Percentiles rank a stretch among this genome's conserved stretches.
These are phyloP conservation scores for Lactarius sanguifluus DNA, from an alignment of 768 basidiomycete species.

Conservation along the genomic window DNA sequence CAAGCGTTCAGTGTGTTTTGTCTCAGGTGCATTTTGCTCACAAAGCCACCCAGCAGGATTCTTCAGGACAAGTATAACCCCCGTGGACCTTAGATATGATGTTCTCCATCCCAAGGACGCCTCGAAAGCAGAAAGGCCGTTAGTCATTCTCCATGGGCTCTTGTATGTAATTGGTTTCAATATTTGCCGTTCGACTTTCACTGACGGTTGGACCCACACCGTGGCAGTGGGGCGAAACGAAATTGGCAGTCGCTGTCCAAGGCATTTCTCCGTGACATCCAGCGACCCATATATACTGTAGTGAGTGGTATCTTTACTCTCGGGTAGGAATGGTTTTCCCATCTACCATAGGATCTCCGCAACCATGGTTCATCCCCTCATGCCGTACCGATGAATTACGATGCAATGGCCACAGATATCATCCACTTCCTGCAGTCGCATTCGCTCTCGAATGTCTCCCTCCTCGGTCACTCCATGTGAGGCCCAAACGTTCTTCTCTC, in stretches of 20 bases:
- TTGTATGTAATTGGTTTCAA: conserved; percentile 45
- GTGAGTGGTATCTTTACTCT: conserved; percentile 40
- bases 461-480: conserved; percentile 91
- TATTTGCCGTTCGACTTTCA: neutral
- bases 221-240: conserved; percentile 74
- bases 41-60: conserved; percentile 6
- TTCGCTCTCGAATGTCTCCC: conserved; percentile 57
- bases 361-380: conserved; percentile 89
- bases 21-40: neutral
- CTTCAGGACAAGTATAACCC: conserved; percentile 20
- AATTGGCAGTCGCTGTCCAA: conserved; percentile 87
- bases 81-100: conserved; percentile 38
- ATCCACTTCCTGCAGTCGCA: conserved; percentile 60
- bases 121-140: conserved; percentile 40
- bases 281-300: conserved; percentile 70
- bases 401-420: conserved; percentile 78
- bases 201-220: neutral
- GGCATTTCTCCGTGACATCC: conserved; percentile 62
- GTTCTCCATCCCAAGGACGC: conserved; percentile 27
- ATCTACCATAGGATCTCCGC: conserved; percentile 64
- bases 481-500: conserved; percentile 31
- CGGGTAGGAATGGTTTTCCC: neutral
- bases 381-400: conserved; percentile 67
- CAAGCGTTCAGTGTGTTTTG: neutral
- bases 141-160: conserved; percentile 63